Base-by-base conservation (phyloP, 805 yeast species). In the Suhomyces prunicola region DNA sequence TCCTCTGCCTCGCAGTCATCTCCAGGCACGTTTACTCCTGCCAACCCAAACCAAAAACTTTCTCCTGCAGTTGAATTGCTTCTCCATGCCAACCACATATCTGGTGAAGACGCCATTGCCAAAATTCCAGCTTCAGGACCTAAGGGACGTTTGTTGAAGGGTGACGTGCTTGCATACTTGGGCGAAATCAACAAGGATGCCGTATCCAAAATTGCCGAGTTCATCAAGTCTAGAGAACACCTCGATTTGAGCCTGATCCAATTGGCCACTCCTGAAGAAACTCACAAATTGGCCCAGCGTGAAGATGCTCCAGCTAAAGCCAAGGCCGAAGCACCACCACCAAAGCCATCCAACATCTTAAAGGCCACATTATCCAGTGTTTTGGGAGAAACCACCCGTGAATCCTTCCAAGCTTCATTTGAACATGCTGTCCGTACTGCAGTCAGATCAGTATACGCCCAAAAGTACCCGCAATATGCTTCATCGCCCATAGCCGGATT, bases 61-160 rank as follows among this genome's bases (percentile, higher is more conserved):
- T 78, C 86, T 56, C 97, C 98, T 15, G 86, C 97, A 0, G 97
- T 91, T 9, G 82, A 80, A 51, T 57, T 83, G 3, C 73, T 93
- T 27, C 74, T 93, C 39, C 82, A 79, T 41, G 76, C 76, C 53
- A 79, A 90, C 63, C 68, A 78, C 50, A 84, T 93, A 53, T 80
- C 93, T 1, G 71, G 68, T 52, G 86, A 80, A 42, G 93, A 87
- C 24, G 97, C 97, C 2, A 56, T 88, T 19, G 62, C 74, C 7
- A 83, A 86, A 57, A 89, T 93, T 61, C 74, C 81, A 41, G 96
- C 97, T 6, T 79, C 96, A 1, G 99, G 98, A 19, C 96, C 96
- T 27, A 80, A 85, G 52, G 98, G 98, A 8, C 81, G 96, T 63
- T 67, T 93, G 41, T 77, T 93, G 57, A 89, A 88, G 72, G 98